Evolutionary conservation across 2,329 filamentous ascomycete genomes (phyloP).

Genomic region (Polytolypa hystricis): DNA sequence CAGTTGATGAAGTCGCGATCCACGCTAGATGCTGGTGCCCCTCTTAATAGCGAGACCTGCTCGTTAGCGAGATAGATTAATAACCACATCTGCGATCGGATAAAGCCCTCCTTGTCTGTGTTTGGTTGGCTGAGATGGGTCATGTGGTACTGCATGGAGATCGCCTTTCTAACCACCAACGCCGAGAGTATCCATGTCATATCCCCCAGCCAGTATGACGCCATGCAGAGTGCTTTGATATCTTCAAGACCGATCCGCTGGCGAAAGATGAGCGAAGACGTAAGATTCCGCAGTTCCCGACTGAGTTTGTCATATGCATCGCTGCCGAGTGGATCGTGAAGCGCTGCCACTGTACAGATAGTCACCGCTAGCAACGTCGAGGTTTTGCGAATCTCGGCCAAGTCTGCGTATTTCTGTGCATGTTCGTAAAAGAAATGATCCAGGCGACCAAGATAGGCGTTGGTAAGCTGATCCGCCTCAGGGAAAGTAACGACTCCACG

Average conservation of each 20-base stretch:
- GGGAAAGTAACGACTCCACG: constrained; percentile 29
- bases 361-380: constrained; percentile 37
- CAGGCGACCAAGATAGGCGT: constrained; percentile 30
- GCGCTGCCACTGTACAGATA: constrained; percentile 34
- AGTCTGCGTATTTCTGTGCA: constrained; percentile 7
- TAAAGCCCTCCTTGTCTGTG: constrained; percentile 7
- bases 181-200: constrained; percentile 39
- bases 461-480: constrained; percentile 31
- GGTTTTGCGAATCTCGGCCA: constrained; percentile 13
- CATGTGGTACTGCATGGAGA: constrained; percentile 31
- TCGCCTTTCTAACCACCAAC: constrained; percentile 33
- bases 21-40: constrained; percentile 6
- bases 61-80: constrained; percentile 21
- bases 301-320: constrained; percentile 39
- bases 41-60: constrained; percentile 9
- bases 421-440: constrained; percentile 33
- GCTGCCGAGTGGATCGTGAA: constrained; percentile 39
- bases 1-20: constrained; percentile 9
- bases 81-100: constrained; percentile 30
- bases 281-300: constrained; percentile 42
- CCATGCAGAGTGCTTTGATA: constrained; percentile 43
- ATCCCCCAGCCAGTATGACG: constrained; percentile 46
- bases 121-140: constrained; percentile 8
- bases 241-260: constrained; percentile 41
- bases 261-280: constrained; percentile 43